Base-by-base conservation (phyloP, 345 rosid genomes). In the Rhizophora apiculata region DNA sequence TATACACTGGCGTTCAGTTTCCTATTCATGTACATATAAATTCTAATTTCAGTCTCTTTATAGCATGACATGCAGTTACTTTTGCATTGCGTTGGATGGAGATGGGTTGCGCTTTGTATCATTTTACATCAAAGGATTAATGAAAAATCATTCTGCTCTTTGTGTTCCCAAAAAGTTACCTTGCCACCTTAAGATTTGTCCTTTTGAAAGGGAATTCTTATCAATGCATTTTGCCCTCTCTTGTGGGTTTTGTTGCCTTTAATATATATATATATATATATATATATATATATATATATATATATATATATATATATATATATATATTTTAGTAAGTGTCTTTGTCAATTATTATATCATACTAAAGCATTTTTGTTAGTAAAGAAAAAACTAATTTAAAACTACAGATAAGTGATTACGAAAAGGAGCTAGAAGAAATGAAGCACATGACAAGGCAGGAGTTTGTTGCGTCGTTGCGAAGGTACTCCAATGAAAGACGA, bases 391-490 rank as follows among this genome's bases (percentile, higher is more conserved):
- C 15, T 18, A 43, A 13, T 3, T 43, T 43, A 43, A 11, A 43
- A 43, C 49, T 54, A 29, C 79, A 76, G 79, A 76, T 71, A 26
- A 70, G 54, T 67, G 66, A n/a, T 49, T 76, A 76, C 57, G 79
- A 75, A 21, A 70, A 54, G 27, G 74, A 71, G 61, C 16, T 27
- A 18, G 72, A 56, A 60, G 75, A 69, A 27, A 74, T 58, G 70
- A 69, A 70, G 76, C 52, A 69, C 68, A 76, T 76, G 79, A 76
- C 79, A 3, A 70, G 79, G 54, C 79, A 76, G 26, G 79, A 76
- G 62, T 70, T 70, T 27, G 71, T 76, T 51, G 79, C 79, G 30
- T 76, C 79, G 32, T 46, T 76, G 20, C 62, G 79, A 55, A 76
- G 79, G 79, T 76, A 48, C 36, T 56, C 30, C 24, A 11, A 24